phyloP scores from a whole-genome alignment of 495 filamentous ascomycete genomes.

The Aspergillus indologenus region DNA sequence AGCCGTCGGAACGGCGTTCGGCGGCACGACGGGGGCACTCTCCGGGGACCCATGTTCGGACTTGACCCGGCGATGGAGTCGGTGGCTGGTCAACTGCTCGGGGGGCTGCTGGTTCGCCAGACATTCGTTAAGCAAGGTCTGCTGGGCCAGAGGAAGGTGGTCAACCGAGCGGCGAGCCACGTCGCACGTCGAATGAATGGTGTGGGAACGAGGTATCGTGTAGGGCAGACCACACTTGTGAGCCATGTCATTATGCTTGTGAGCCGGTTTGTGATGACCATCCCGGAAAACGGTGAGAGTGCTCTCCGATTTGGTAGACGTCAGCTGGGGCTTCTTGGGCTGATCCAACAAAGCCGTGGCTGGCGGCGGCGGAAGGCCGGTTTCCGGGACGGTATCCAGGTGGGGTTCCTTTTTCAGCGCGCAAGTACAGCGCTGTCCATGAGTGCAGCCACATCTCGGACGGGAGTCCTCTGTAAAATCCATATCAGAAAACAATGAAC shows the following conservation, averaged over 20 bases:
- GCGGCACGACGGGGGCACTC: conserved; percentile 49
- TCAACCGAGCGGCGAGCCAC: conserved; percentile 67
- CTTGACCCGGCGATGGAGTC: conserved; percentile 54
- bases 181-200: conserved; percentile 58
- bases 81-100: conserved; percentile 37
- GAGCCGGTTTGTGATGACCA: conserved; percentile 89
- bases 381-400: conserved; percentile 71
- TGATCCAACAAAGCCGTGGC: conserved; percentile 48
- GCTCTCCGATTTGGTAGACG: conserved; percentile 79
- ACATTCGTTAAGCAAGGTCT: conserved; percentile 38
- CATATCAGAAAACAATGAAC: conserved; percentile 37
- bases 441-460: conserved; percentile 76
- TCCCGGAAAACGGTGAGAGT: conserved; percentile 83
- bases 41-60: conserved; percentile 73
- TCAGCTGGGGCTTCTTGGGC: conserved; percentile 65
- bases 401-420: conserved; percentile 84
- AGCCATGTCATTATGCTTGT: conserved; percentile 82
- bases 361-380: conserved; percentile 42
- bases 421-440: conserved; percentile 90
- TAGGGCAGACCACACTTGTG: conserved; percentile 82
- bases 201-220: conserved; percentile 70
- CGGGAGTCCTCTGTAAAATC: conserved; percentile 57
- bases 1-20: conserved; percentile 58
- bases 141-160: conserved; percentile 54
- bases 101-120: conserved; percentile 33